Base-by-base conservation (phyloP, 305 asterid species). In the Rubia balearica region DNA sequence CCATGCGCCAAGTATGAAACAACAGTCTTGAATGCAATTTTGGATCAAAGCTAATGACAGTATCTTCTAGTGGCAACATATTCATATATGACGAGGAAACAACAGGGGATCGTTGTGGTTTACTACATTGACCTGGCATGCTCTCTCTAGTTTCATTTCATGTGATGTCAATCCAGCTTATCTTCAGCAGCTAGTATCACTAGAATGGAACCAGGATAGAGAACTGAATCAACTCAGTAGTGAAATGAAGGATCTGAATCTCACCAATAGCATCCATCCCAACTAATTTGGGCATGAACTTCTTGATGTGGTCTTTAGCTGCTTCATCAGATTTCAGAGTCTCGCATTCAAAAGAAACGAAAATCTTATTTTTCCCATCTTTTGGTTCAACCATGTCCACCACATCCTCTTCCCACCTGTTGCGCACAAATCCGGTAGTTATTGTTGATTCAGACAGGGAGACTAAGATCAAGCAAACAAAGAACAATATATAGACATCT, bases 201-300 rank as follows among this genome's bases (percentile, higher is more conserved):
- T 73, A 9, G 60, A 41, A 57, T 24, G 12, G 46, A 51, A 51
- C 22, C 6, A 41, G 19, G 48, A 45, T 16, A 11, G 7, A 41
- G 21, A 67, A 33, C 21, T 13, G 6, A 2, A 67, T 21, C 1
- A 33, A 19, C n/a, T 10, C 19, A 56, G 3, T 21, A 60, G 42
- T 38, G 16, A 46, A 61, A 55, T 61, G 45, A 71, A 65, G 55
- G 49, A 30, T 14, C 22, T 16, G 51, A 64, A 64, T 38, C 87
- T 85, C 85, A 95, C 99, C 97, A 27, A 95, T 91, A 59, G 98
- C 99, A 78, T 88, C 94, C 88, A 85, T 81, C 80, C 96, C 98
- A 10, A 85, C 84, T 81, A 95, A 79, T 79, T 95, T 95, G 42
- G 99, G 99, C 96, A 95, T 95, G 95, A 88, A 95, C 78, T 82